Evolutionary conservation across 768 basidiomycete genomes (phyloP).

Genomic region (Phylloporus sp.): DNA sequence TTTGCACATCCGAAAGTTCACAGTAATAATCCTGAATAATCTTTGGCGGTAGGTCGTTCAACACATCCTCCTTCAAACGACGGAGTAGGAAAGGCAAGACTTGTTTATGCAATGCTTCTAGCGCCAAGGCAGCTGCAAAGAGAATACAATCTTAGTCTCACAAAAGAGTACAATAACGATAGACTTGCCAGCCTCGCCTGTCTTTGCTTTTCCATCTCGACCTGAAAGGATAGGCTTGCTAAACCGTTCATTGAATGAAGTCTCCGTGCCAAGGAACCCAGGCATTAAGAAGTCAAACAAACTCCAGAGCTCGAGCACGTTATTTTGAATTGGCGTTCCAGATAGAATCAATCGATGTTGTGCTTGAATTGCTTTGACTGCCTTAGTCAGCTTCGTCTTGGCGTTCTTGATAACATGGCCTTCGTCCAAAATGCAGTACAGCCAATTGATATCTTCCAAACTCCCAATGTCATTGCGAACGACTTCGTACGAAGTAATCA

Average conservation of each 20-base stretch:
- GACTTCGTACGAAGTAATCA: constrained; percentile 97
- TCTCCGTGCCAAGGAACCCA: constrained; percentile 94
- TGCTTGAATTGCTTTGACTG: constrained; percentile 86
- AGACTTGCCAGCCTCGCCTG: constrained; percentile 83
- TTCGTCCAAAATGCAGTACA: constrained; percentile 97
- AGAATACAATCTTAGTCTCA: background rate
- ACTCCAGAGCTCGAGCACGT: constrained; percentile 97
- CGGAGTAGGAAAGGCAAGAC: constrained; percentile 97
- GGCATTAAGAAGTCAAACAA: constrained; percentile 99
- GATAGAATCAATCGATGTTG: constrained; percentile 93
- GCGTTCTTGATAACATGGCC: constrained; percentile 99
- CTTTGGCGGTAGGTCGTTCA: constrained; percentile 94
- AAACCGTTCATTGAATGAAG: constrained; percentile 92
- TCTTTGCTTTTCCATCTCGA: constrained; percentile 93
- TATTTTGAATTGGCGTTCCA: constrained; percentile 98
- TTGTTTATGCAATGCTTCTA: constrained; percentile 97
- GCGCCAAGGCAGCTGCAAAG: constrained; percentile 75
- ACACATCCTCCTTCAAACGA: constrained; percentile 94
- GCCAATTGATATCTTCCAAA: constrained; percentile 74
- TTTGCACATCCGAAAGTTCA: constrained; percentile 93
- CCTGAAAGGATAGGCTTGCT: constrained; percentile 94
- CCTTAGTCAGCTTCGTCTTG: constrained; percentile 95
- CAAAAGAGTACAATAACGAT: background rate
- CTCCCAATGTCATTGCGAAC: constrained; percentile 89
- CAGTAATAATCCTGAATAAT: constrained; percentile 99